Conservation (phyloP, 768 basidiomycete genomes). For the Tremella mesenterica region DNA sequence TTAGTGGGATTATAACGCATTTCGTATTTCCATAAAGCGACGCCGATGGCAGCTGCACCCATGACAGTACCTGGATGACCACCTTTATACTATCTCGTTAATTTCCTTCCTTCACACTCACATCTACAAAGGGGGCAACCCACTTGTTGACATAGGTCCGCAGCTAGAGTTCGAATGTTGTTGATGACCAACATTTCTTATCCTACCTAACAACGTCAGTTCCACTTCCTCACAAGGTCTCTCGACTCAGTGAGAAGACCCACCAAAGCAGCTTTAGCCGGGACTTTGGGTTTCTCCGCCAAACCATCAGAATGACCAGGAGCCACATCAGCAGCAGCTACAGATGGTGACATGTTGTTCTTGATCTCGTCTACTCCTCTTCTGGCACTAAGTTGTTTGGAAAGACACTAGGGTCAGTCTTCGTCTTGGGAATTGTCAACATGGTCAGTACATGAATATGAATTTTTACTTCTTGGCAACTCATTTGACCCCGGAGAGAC, state of each 20-base stretch:
- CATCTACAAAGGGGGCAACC: neutral
- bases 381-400: too few species aligned
- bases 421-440: too few species aligned
- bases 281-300: conserved; percentile 9
- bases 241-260: neutral
- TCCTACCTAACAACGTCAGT: conserved; percentile 11
- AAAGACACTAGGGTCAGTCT: too few species aligned
- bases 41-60: conserved; percentile 44
- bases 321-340: conserved; percentile 9
- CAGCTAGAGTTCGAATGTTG: conserved; percentile 40
- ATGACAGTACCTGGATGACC: conserved; percentile 45
- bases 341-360: conserved; percentile 8
- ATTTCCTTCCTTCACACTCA: too few species aligned
- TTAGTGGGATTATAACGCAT: conserved; percentile 44
- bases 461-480: too few species aligned
- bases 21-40: conserved; percentile 40
- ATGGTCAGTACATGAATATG: too few species aligned
- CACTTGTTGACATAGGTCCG: conserved; percentile 41
- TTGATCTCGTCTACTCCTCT: too few species aligned
- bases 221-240: neutral
- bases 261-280: conserved; percentile 4
- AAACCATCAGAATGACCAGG: conserved; percentile 1
- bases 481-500: too few species aligned
- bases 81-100: conserved; percentile 43
- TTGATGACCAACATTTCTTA: conserved; percentile 39